Conservation (phyloP, 495 filamentous ascomycete species). For the Jackrogersella multiformis region DNA sequence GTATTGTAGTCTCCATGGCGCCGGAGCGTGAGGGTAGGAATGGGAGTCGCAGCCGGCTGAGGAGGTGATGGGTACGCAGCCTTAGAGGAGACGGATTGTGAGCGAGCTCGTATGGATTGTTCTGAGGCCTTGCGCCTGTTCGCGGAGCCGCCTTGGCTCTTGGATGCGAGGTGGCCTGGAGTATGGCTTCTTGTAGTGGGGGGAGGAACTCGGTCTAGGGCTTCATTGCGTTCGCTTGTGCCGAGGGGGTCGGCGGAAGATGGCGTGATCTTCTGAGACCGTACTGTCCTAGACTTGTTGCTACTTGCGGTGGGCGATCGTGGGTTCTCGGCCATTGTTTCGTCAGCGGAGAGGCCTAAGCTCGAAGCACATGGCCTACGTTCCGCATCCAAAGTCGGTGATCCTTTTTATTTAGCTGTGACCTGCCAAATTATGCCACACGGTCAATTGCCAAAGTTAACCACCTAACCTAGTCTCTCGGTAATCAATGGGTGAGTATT, state of each 20-base stretch:
- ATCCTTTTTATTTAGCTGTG: slow-evolving; percentile 2
- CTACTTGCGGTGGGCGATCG: slow-evolving; percentile 39
- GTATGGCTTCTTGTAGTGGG: slow-evolving; percentile 60
- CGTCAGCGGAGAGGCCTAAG: slow-evolving; percentile 15
- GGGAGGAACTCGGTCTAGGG: slow-evolving; percentile 40
- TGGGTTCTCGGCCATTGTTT: slow-evolving; percentile 46
- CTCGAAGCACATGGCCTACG: slow-evolving; percentile 31
- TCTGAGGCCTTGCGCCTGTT: slow-evolving; percentile 59
- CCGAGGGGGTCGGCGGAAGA: slow-evolving; percentile 38
- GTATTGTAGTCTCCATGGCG: slow-evolving; percentile 34
- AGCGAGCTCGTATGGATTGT: slow-evolving; percentile 58
- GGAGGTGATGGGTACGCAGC: slow-evolving; percentile 43
- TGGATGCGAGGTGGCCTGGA: slow-evolving; percentile 62
- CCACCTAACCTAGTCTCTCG: slow-evolving; percentile 33
- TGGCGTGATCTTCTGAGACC: slow-evolving; percentile 42
- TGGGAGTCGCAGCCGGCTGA: slow-evolving; percentile 30
- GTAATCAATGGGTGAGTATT: slow-evolving; percentile 23
- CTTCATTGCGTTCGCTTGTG: slow-evolving; percentile 40
- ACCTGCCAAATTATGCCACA: slow-evolving; percentile 24
- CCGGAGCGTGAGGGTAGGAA: slow-evolving; percentile 40
- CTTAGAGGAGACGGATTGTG: slow-evolving; percentile 55
- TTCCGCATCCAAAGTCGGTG: slow-evolving; percentile 12
- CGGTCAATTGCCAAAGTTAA: slow-evolving; percentile 23
- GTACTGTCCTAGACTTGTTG: slow-evolving; percentile 40
- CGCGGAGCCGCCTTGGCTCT: slow-evolving; percentile 50